Percentiles rank a stretch among this genome's conserved stretches.
phyloP scores from a whole-genome alignment of 2,329 filamentous ascomycete genomes.

The Arthrobotrys entomopaga region DNA sequence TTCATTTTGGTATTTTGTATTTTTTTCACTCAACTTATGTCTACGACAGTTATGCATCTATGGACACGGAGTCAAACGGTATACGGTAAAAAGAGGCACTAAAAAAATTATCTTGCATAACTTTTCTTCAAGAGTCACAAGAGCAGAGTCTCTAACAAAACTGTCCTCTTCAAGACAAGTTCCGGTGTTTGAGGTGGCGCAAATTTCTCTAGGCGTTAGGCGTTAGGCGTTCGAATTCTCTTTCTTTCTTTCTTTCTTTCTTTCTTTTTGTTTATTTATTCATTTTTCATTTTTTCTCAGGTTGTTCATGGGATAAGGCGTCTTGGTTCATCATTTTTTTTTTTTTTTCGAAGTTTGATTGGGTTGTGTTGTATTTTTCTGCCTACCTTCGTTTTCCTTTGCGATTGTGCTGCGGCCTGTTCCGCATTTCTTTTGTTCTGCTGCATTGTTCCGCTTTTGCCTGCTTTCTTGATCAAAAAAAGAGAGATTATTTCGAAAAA shows the following conservation, averaged over 20 bases:
- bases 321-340: background rate
- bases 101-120: background rate
- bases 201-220: constrained; percentile 20
- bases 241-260: background rate
- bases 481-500: background rate
- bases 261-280: background rate
- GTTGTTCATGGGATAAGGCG: background rate
- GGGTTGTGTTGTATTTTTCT: constrained; percentile 16
- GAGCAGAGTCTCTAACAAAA: background rate
- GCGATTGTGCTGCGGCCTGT: constrained; percentile 4
- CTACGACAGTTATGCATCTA: too few relatives aligned
- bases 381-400: background rate
- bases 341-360: background rate
- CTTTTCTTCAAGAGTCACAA: constrained; percentile 10
- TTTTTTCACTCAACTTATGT: background rate
- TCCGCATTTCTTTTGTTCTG: background rate
- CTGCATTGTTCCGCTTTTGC: background rate
- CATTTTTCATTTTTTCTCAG: too few relatives aligned
- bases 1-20: too few relatives aligned
- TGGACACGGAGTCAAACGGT: background rate
- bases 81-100: background rate
- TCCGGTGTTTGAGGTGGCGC: background rate
- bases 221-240: constrained; percentile 16
- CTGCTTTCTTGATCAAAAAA: background rate
- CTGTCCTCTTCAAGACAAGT: constrained; percentile 21